These are phyloP conservation scores for Aphanomyces stellatus DNA, from an alignment of 352 stramenopile species.

Conservation along the genomic window DNA sequence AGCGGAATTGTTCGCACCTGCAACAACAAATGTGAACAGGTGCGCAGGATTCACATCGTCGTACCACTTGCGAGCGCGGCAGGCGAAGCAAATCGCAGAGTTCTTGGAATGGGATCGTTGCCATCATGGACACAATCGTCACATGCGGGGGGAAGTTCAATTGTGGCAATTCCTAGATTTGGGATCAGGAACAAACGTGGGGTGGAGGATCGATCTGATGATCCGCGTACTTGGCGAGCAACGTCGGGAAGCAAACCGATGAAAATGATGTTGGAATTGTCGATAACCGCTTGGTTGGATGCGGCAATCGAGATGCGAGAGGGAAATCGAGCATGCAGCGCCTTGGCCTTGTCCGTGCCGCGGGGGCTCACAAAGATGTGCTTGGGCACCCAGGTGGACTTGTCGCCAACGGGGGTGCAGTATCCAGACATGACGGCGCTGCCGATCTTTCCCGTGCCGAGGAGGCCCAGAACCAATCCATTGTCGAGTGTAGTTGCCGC, in stretches of 20 bases:
- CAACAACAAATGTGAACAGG: not conserved
- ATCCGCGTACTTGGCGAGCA: conserved; percentile 29
- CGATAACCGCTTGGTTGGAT: conserved; percentile 75
- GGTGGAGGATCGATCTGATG: not conserved
- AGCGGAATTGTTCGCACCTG: conserved; percentile 61
- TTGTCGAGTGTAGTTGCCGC: no score
- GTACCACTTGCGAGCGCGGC: conserved; percentile 51
- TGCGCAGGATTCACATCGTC: not conserved
- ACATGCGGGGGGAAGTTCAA: conserved; percentile 55
- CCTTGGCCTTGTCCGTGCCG: conserved; percentile 66
- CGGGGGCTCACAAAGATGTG: conserved; percentile 62
- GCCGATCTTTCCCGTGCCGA: conserved; percentile 83
- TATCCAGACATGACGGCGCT: conserved; percentile 75
- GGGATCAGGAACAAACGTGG: not conserved
- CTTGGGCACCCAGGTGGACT: conserved; percentile 64
- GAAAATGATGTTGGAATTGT: conserved; percentile 76
- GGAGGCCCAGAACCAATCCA: conserved; percentile 38
- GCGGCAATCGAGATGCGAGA: conserved; percentile 48
- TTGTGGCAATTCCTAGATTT: conserved; percentile 46
- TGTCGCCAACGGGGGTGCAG: conserved; percentile 34
- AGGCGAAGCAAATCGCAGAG: conserved; percentile 59
- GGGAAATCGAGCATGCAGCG: conserved; percentile 60
- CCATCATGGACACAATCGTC: conserved; percentile 81
- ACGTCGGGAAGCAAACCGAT: conserved; percentile 68
- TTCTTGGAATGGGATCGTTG: conserved; percentile 80